phyloP scores from a whole-genome alignment of 306 rosid genomes.

The Rubus idaeus region DNA sequence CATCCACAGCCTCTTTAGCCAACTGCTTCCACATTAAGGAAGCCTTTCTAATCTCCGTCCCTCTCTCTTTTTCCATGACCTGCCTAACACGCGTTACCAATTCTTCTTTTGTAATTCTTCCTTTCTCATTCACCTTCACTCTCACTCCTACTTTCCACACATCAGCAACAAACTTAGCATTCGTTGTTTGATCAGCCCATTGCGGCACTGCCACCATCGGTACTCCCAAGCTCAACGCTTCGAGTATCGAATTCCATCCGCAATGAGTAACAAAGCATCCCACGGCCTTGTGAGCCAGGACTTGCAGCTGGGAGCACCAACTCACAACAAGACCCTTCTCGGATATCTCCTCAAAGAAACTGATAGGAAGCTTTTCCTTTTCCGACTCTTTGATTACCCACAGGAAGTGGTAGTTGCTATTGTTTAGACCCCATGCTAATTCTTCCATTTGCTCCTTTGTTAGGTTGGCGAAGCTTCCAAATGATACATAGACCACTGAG shows the following conservation, averaged over 20 bases:
- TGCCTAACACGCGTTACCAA: slow-evolving; percentile 5
- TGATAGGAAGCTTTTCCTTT: slow-evolving; percentile 13
- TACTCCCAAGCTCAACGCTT: slow-evolving; percentile 31
- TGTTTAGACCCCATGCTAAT: slow-evolving; percentile 15
- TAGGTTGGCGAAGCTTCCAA: slow-evolving; percentile 27
- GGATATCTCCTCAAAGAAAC: slow-evolving; percentile 14
- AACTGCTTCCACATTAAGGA: slow-evolving; percentile 13
- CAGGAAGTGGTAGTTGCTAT: slow-evolving; percentile 11
- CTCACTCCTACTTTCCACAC: slow-evolving; percentile 29
- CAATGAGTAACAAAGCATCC: slow-evolving; percentile 36
- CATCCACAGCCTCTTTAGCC: slow-evolving; percentile 12
- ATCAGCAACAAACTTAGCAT: slow-evolving; percentile 21
- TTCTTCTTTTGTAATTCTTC: slow-evolving; percentile 1
- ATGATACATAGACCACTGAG: slow-evolving; percentile 33
- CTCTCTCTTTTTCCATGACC: slow-evolving; percentile 19
- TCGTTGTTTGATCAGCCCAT: slow-evolving; percentile 31
- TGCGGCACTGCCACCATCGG: slow-evolving; percentile 28
- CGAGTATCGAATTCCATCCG: slow-evolving; percentile 34
- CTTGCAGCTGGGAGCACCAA: slow-evolving; percentile 28
- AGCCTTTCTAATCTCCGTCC: neutral
- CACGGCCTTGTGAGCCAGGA: slow-evolving; percentile 24
- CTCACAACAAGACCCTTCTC: slow-evolving; percentile 27
- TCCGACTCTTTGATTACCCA: slow-evolving; percentile 32
- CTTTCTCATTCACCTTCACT: slow-evolving; percentile 22
- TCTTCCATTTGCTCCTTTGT: slow-evolving; percentile 25